phyloP scores from a whole-genome alignment of 2,329 filamentous ascomycete genomes.

The Hymenoscyphus infarciens region DNA sequence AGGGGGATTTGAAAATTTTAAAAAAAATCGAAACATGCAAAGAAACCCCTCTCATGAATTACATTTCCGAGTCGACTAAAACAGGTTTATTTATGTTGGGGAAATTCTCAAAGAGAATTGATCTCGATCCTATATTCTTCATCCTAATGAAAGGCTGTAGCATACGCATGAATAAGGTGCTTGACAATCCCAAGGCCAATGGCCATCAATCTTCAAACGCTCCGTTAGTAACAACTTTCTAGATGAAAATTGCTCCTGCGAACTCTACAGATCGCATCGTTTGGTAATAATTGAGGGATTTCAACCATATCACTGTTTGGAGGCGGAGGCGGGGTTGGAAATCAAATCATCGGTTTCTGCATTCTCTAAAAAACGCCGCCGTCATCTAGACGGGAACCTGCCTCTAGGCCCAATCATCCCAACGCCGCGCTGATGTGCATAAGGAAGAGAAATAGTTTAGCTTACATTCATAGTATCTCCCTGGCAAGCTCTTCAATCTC shows the following conservation, averaged over 20 bases:
- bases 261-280: constrained; percentile 71
- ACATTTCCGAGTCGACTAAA: not conserved
- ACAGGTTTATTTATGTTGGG: constrained; percentile 26
- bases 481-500: constrained; percentile 30
- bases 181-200: constrained; percentile 33
- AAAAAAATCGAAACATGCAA: not conserved
- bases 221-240: constrained; percentile 76
- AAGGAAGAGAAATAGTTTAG: constrained; percentile 45
- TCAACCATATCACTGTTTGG: constrained; percentile 4
- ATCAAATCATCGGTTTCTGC: constrained; percentile 4
- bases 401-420: constrained; percentile 10
- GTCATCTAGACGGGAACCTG: constrained; percentile 20
- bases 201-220: constrained; percentile 59
- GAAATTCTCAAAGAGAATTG: constrained; percentile 28
- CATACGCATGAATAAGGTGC: constrained; percentile 34
- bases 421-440: constrained; percentile 32
- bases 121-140: constrained; percentile 34
- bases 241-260: constrained; percentile 67
- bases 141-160: constrained; percentile 33
- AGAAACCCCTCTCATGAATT: not conserved
- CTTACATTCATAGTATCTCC: constrained; percentile 41
- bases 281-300: constrained; percentile 43
- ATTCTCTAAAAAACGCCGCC: constrained; percentile 20
- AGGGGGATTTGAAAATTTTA: not conserved
- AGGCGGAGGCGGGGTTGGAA: constrained; percentile 7